Evolutionary conservation across 1,284 basidiomycete species (phyloP).

Genomic region (Sanguinoderma infundibulare): DNA sequence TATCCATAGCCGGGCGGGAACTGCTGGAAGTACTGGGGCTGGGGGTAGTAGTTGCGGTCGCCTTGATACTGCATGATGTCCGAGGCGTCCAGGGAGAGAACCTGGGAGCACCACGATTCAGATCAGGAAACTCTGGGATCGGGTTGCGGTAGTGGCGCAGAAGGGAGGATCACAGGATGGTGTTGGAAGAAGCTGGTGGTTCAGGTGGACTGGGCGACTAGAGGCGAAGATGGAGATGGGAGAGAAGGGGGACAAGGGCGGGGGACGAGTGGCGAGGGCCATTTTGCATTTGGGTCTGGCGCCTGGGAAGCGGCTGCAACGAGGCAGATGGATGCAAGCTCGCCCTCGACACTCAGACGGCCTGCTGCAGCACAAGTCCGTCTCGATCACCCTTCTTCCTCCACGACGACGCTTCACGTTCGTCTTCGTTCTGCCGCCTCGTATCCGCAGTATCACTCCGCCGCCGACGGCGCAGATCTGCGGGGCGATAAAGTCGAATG

Average conservation of each 20-base stretch:
- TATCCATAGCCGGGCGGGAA: conserved; percentile 25
- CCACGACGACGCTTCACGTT: background rate
- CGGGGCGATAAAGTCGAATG: no score
- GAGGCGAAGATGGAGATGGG: conserved; percentile 2
- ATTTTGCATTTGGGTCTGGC: conserved; percentile 14
- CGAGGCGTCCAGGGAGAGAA: background rate
- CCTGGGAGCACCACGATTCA: background rate
- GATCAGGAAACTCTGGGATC: background rate
- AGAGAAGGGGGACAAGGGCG: conserved; percentile 2
- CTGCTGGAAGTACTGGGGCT: conserved; percentile 25
- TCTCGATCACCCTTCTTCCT: background rate
- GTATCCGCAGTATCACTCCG: background rate
- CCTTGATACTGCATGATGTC: conserved; percentile 31
- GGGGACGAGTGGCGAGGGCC: background rate
- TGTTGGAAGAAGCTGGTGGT: background rate
- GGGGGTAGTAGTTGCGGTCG: conserved; percentile 25
- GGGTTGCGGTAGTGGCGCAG: background rate
- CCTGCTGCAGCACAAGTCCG: no score
- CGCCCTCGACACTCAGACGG: background rate
- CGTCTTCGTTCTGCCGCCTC: background rate
- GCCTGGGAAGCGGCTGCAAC: conserved; percentile 25
- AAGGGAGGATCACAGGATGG: conserved; percentile 7
- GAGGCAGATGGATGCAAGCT: conserved; percentile 14
- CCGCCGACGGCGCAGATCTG: no score
- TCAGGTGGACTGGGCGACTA: conserved; percentile 8